Conservation (phyloP, 1,284 basidiomycete species). For the Puccinia horiana region DNA sequence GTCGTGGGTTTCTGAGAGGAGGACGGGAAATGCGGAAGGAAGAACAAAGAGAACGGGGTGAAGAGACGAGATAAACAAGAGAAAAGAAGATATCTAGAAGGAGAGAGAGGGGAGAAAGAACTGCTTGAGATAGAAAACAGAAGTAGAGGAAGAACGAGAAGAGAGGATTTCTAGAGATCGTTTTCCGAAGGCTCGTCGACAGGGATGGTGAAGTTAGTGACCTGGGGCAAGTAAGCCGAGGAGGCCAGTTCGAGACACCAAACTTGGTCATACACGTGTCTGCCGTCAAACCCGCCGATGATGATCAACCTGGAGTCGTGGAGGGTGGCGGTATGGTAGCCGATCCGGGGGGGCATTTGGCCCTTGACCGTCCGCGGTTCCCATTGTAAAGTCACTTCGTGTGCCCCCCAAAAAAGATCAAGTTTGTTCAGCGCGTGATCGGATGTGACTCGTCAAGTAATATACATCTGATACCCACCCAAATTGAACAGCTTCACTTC, state of each 20-base stretch:
- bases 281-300: constrained; percentile 51
- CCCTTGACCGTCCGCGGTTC: constrained; percentile 49
- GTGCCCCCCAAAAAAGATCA: not conserved
- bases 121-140: too few relatives aligned
- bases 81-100: too few relatives aligned
- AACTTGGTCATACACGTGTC: constrained; percentile 51
- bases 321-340: constrained; percentile 51
- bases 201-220: constrained; percentile 51
- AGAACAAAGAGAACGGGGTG: too few relatives aligned
- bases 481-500: constrained; percentile 52
- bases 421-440: not conserved
- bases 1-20: too few relatives aligned
- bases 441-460: not conserved
- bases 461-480: constrained; percentile 4
- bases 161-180: not conserved
- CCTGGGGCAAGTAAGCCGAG: constrained; percentile 51
- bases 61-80: too few relatives aligned
- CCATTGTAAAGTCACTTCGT: constrained; percentile 52
- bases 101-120: too few relatives aligned
- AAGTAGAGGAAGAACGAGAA: not conserved
- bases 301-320: constrained; percentile 52
- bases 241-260: constrained; percentile 51
- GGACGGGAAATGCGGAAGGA: too few relatives aligned
- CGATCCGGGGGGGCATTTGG: constrained; percentile 48
- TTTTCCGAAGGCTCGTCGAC: constrained; percentile 20